Percentiles rank a stretch among this genome's conserved stretches.
Evolutionary conservation across 2,329 filamentous ascomycete species (phyloP).

Genomic region (Paecilomyces dactylethromorphus): DNA sequence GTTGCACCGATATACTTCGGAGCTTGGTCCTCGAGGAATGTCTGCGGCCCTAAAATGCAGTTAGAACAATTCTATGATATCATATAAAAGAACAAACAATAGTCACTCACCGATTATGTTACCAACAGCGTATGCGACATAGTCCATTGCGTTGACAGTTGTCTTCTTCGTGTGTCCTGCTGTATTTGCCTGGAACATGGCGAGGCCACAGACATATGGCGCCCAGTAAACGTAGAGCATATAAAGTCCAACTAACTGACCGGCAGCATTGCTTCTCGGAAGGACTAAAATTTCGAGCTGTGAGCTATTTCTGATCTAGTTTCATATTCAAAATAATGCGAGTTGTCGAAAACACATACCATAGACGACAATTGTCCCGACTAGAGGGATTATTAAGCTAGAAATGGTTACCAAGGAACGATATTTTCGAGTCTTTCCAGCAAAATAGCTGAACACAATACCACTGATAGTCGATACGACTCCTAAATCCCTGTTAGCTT

Average conservation of each 20-base stretch:
- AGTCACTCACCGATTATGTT: constrained; percentile 23
- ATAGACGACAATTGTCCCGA: constrained; percentile 3
- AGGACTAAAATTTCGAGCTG: constrained; percentile 8
- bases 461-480: constrained; percentile 6
- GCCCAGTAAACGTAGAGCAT: constrained; percentile 29
- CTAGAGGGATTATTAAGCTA: constrained; percentile 5
- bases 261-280: constrained; percentile 16
- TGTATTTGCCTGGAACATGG: constrained; percentile 14
- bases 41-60: constrained; percentile 17
- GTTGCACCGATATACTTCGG: constrained; percentile 18
- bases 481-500: not conserved
- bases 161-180: constrained; percentile 26
- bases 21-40: constrained; percentile 24
- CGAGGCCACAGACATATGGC: constrained; percentile 10
- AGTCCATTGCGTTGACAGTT: constrained; percentile 23
- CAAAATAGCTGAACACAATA: constrained; percentile 12
- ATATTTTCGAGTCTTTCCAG: constrained; percentile 10
- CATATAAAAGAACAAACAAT: not conserved
- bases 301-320: constrained; percentile 5
- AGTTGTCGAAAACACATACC: not conserved
- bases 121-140: constrained; percentile 27
- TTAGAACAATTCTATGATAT: not conserved
- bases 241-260: constrained; percentile 28
- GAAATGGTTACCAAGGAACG: not conserved
- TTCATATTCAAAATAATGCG: not conserved